A percentile compares a stretch with the other conserved stretches of the same genome.
Evolutionary conservation across 495 filamentous ascomycete genomes (phyloP).

Genomic region (Penicillium macrosclerotiorum): DNA sequence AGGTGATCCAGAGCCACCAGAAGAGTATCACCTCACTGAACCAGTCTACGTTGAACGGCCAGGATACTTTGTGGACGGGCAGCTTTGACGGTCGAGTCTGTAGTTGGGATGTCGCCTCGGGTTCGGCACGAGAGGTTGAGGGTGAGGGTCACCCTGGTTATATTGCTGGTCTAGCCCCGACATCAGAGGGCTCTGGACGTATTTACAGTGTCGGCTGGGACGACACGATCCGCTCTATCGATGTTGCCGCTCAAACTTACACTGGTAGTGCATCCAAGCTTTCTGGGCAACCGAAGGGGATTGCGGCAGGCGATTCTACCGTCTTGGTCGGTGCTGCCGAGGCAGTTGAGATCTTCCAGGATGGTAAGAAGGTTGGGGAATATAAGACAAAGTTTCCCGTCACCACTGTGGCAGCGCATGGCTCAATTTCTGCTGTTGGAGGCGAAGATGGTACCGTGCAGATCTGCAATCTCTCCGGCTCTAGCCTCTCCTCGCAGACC

Average conservation of each 20-base stretch:
- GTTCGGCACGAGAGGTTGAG: slow-evolving; percentile 64
- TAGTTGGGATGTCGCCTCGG: slow-evolving; percentile 72
- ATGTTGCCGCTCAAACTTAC: slow-evolving; percentile 58
- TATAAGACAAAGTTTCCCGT: slow-evolving; percentile 67
- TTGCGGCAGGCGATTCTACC: slow-evolving; percentile 43
- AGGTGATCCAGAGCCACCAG: slow-evolving; percentile 86
- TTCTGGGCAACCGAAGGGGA: slow-evolving; percentile 60
- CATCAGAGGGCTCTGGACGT: slow-evolving; percentile 49
- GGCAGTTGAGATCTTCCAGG: slow-evolving; percentile 62
- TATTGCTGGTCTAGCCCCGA: slow-evolving; percentile 70
- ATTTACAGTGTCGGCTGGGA: slow-evolving; percentile 93
- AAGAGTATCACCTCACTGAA: slow-evolving; percentile 81
- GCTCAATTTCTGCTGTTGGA: slow-evolving; percentile 69
- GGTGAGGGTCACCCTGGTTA: slow-evolving; percentile 80
- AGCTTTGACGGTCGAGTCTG: slow-evolving; percentile 87
- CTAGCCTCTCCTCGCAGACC: slow-evolving; percentile 43
- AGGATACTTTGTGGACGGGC: slow-evolving; percentile 74
- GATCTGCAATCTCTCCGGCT: slow-evolving; percentile 61
- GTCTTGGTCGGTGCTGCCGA: slow-evolving; percentile 65
- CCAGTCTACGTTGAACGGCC: slow-evolving; percentile 40
- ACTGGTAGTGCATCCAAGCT: slow-evolving; percentile 51
- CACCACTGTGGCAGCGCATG: slow-evolving; percentile 66
- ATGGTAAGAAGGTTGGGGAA: slow-evolving; percentile 53
- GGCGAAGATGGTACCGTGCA: slow-evolving; percentile 68
- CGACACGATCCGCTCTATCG: slow-evolving; percentile 81